Percentiles rank a stretch among this genome's conserved stretches.
Evolutionary conservation across 495 filamentous ascomycete species (phyloP).

Genomic region (Halenospora varia): DNA sequence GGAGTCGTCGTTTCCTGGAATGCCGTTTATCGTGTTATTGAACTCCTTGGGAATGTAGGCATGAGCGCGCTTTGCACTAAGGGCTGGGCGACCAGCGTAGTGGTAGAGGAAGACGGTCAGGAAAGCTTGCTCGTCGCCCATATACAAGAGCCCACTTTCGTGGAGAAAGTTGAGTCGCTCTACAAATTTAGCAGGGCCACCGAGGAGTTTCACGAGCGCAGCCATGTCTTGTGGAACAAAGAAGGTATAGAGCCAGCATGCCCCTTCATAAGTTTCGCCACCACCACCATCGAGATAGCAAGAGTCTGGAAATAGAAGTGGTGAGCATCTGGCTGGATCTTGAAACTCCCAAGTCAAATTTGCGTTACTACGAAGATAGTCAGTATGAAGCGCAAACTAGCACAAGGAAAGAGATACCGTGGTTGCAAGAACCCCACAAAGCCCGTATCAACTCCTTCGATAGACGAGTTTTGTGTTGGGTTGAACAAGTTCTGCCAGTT

Average conservation of each 20-base stretch:
- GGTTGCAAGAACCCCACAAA: slow-evolving; percentile 69
- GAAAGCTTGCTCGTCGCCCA: slow-evolving; percentile 72
- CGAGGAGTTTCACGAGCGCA: slow-evolving; percentile 53
- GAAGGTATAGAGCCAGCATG: slow-evolving; percentile 65
- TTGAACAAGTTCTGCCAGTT: slow-evolving; percentile 73
- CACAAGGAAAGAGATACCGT: slow-evolving; percentile 16
- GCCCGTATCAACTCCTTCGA: slow-evolving; percentile 44
- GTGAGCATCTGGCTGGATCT: slow-evolving; percentile 63
- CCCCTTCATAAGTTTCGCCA: slow-evolving; percentile 68
- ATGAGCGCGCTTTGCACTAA: slow-evolving; percentile 58
- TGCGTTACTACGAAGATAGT: neutral
- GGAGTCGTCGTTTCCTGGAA: slow-evolving; percentile 70
- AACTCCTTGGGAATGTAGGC: slow-evolving; percentile 67
- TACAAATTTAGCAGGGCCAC: slow-evolving; percentile 54
- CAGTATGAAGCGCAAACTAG: neutral
- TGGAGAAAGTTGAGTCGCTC: slow-evolving; percentile 65
- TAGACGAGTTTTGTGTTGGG: slow-evolving; percentile 53
- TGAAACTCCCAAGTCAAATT: slow-evolving; percentile 67
- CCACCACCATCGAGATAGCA: slow-evolving; percentile 62
- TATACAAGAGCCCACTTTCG: slow-evolving; percentile 59
- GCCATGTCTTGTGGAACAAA: slow-evolving; percentile 72
- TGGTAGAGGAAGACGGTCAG: slow-evolving; percentile 69
- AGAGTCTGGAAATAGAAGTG: slow-evolving; percentile 30
- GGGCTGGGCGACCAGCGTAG: slow-evolving; percentile 61
- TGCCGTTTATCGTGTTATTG: slow-evolving; percentile 53